Percentiles rank a stretch among this genome's conserved stretches.
Evolutionary conservation across 192 early-diverging fungal species (phyloP).

Genomic region (Funneliformis mosseae): DNA sequence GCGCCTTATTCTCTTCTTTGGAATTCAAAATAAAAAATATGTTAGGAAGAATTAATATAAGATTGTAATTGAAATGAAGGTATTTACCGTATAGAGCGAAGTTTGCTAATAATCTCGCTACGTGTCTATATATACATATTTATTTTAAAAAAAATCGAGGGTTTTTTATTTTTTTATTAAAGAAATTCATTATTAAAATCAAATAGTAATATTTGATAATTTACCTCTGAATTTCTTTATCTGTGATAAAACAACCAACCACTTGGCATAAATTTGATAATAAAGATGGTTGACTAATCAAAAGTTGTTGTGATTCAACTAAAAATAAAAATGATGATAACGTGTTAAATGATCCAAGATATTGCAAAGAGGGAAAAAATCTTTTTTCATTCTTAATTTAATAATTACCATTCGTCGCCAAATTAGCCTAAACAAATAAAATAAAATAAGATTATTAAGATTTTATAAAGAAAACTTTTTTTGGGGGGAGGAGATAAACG

Average conservation of each 20-base stretch:
- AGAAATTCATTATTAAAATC: background rate
- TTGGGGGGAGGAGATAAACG: no score
- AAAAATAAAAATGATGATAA: background rate
- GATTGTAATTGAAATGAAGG: background rate
- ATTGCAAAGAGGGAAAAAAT: background rate
- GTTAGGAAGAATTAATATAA: background rate
- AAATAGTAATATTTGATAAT: background rate
- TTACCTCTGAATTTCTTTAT: slow-evolving; percentile 55
- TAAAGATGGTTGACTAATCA: slow-evolving; percentile 55
- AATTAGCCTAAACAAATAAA: slow-evolving; percentile 46
- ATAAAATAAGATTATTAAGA: background rate
- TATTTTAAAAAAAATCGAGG: no score
- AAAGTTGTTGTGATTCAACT: slow-evolving; percentile 48
- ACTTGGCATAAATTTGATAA: slow-evolving; percentile 48
- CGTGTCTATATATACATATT: slow-evolving; percentile 40
- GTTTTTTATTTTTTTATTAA: no score
- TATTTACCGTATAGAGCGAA: slow-evolving; percentile 55
- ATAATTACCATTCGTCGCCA: slow-evolving; percentile 58
- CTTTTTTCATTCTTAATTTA: background rate
- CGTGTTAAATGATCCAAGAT: background rate
- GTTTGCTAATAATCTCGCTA: slow-evolving; percentile 57
- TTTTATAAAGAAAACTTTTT: background rate
- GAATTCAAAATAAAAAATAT: background rate
- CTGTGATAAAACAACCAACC: slow-evolving; percentile 40
- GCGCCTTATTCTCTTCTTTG: background rate